Evolutionary conservation across 2,329 filamentous ascomycete genomes (phyloP).

Genomic region (Stagonosporopsis vannaccii): DNA sequence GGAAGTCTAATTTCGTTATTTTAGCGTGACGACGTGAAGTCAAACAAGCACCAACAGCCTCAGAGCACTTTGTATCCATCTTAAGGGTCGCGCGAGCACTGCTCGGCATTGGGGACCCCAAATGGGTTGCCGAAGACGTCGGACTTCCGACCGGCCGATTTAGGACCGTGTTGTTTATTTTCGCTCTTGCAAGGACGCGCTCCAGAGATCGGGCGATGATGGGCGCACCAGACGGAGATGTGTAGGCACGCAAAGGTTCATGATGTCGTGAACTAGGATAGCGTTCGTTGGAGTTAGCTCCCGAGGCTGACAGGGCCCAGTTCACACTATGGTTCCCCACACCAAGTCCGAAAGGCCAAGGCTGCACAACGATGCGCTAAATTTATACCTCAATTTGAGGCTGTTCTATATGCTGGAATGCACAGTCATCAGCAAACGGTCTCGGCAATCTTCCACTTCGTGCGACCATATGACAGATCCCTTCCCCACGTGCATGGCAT

Average conservation of each 20-base stretch:
- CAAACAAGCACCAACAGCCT: conserved; percentile 6
- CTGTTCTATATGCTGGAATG: conserved; percentile 15
- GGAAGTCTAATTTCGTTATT: conserved; percentile 5
- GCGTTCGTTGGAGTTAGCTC: conserved; percentile 13
- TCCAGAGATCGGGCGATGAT: conserved; percentile 20
- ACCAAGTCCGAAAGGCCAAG: conserved; percentile 35
- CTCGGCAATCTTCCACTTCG: not conserved
- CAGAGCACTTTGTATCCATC: conserved; percentile 21
- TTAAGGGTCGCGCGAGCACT: conserved; percentile 20
- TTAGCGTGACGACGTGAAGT: conserved; percentile 13
- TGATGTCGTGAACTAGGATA: conserved; percentile 25
- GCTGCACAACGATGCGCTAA: conserved; percentile 21
- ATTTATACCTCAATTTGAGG: conserved; percentile 8
- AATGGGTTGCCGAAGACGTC: conserved; percentile 28
- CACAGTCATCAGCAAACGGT: not conserved
- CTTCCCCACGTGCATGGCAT: not conserved
- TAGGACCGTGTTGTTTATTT: conserved; percentile 18
- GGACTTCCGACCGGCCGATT: conserved; percentile 17
- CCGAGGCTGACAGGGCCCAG: conserved; percentile 12
- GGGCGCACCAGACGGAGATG: conserved; percentile 21
- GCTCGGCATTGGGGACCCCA: conserved; percentile 33
- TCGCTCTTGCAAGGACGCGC: conserved; percentile 3
- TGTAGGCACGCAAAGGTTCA: conserved; percentile 19
- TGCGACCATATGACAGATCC: conserved; percentile 4
- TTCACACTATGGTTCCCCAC: conserved; percentile 44